These are phyloP conservation scores for Boletus fagicola DNA, from an alignment of 768 basidiomycete genomes.

Conservation along the genomic window DNA sequence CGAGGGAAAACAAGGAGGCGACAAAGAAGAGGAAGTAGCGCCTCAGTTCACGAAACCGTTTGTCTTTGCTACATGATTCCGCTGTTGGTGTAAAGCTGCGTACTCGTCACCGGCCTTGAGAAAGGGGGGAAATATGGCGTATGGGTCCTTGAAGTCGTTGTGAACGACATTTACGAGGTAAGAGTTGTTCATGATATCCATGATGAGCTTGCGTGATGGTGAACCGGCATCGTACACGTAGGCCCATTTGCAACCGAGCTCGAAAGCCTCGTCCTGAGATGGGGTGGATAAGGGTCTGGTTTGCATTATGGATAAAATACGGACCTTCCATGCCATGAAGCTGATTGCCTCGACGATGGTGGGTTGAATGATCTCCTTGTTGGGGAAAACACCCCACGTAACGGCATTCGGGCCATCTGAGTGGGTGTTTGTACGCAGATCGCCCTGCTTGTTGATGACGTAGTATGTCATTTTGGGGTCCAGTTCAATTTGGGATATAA, in stretches of 20 bases:
- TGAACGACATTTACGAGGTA: slow-evolving; percentile 95
- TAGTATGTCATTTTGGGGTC: slow-evolving; percentile 93
- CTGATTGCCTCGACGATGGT: slow-evolving; percentile 97
- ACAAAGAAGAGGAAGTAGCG: not conserved
- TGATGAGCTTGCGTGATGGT: slow-evolving; percentile 70
- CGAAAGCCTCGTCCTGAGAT: slow-evolving; percentile 88
- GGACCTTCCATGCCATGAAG: slow-evolving; percentile 97
- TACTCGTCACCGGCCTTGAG: slow-evolving; percentile 70
- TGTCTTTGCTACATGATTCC: slow-evolving; percentile 28
- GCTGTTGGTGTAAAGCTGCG: slow-evolving; percentile 37
- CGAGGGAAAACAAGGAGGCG: not conserved
- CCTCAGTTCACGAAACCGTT: slow-evolving; percentile 39
- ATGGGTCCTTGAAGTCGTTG: slow-evolving; percentile 85
- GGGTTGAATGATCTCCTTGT: slow-evolving; percentile 94
- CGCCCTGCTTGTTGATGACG: slow-evolving; percentile 94
- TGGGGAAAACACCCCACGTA: slow-evolving; percentile 97
- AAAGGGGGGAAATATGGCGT: slow-evolving; percentile 88
- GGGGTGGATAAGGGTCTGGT: slow-evolving; percentile 8
- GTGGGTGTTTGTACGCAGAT: slow-evolving; percentile 91
- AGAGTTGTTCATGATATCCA: slow-evolving; percentile 73
- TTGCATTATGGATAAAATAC: slow-evolving; percentile 15
- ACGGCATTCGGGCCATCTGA: slow-evolving; percentile 98
- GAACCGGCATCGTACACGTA: slow-evolving; percentile 78
- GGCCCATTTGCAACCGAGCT: slow-evolving; percentile 91
- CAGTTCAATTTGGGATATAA: slow-evolving; percentile 79